phyloP scores from a whole-genome alignment of 371 early-diverging fungal genomes.

The Circinella umbellata region DNA sequence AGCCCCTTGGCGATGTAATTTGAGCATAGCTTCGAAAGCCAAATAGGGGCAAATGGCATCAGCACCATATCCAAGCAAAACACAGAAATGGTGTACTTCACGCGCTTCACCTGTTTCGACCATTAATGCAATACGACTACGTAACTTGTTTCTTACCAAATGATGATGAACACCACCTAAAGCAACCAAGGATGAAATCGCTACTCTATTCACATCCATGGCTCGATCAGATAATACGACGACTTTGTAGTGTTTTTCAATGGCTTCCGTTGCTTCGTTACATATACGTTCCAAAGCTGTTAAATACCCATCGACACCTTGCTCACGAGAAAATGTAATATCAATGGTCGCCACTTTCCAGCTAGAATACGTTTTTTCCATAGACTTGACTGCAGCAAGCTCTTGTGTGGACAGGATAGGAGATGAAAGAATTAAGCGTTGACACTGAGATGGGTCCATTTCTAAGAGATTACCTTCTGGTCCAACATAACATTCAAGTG shows the following conservation, averaged over 20 bases:
- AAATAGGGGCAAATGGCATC: slow-evolving; percentile 96
- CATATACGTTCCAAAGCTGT: slow-evolving; percentile 85
- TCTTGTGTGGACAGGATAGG: slow-evolving; percentile 87
- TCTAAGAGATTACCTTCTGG: slow-evolving; percentile 94
- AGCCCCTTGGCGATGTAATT: slow-evolving; percentile 84
- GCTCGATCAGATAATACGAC: slow-evolving; percentile 85
- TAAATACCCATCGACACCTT: slow-evolving; percentile 81
- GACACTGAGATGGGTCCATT: slow-evolving; percentile 77
- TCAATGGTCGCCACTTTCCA: slow-evolving; percentile 90
- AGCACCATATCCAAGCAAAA: slow-evolving; percentile 96
- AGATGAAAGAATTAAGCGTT: slow-evolving; percentile 78
- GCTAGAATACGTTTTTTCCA: slow-evolving; percentile 61
- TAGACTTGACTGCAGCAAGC: slow-evolving; percentile 75
- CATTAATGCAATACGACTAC: slow-evolving; percentile 87
- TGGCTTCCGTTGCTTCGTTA: slow-evolving; percentile 78
- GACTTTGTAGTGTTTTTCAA: slow-evolving; percentile 80
- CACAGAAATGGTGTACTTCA: slow-evolving; percentile 96
- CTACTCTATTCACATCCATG: slow-evolving; percentile 73
- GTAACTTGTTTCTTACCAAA: slow-evolving; percentile 85
- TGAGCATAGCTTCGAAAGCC: slow-evolving; percentile 85
- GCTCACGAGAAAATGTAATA: slow-evolving; percentile 79
- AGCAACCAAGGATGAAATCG: slow-evolving; percentile 88
- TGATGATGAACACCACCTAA: slow-evolving; percentile 96
- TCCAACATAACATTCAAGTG: slow-evolving; percentile 92
- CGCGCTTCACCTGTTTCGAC: slow-evolving; percentile 95